Percentiles rank a stretch among this genome's conserved stretches.
Conservation (phyloP, 78 protist species). For the Pelomyxa schiedti region DNA sequence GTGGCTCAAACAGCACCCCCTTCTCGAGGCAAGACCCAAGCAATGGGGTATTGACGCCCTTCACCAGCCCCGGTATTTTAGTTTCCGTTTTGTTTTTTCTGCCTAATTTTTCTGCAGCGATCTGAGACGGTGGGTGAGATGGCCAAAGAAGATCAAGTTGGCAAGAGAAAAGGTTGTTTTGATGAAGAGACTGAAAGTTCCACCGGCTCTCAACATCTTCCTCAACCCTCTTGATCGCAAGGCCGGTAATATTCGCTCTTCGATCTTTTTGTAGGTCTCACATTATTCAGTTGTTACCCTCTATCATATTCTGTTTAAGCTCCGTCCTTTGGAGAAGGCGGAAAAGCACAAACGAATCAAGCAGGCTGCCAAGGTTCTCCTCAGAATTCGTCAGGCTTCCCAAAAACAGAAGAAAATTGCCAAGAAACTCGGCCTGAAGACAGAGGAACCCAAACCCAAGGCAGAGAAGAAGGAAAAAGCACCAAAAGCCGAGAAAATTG, state of each 20-base stretch:
- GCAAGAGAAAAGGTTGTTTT: conserved; percentile 92
- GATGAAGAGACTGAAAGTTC: conserved; percentile 85
- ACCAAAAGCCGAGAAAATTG: no score
- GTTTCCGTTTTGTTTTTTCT: background rate
- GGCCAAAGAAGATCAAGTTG: conserved; percentile 93
- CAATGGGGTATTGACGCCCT: background rate
- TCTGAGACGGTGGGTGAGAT: conserved; percentile 77
- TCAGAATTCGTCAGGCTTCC: background rate
- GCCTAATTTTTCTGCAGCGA: conserved; percentile 34
- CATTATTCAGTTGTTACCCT: conserved; percentile 29
- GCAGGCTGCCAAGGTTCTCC: conserved; percentile 45
- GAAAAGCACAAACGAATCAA: conserved; percentile 72
- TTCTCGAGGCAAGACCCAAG: background rate
- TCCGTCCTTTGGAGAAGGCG: conserved; percentile 82
- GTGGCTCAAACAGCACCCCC: background rate
- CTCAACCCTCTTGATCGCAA: conserved; percentile 77
- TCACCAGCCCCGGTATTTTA: background rate
- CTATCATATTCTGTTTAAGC: conserved; percentile 81
- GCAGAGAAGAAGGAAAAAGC: no score
- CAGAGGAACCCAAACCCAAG: no score
- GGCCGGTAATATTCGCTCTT: conserved; percentile 15
- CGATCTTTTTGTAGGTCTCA: background rate
- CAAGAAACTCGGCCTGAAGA: background rate
- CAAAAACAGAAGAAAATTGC: background rate
- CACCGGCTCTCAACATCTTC: conserved; percentile 96